A percentile compares a stretch with the other conserved stretches of the same genome.
Conservation (phyloP, 768 basidiomycete species). For the Suillus americanus region DNA sequence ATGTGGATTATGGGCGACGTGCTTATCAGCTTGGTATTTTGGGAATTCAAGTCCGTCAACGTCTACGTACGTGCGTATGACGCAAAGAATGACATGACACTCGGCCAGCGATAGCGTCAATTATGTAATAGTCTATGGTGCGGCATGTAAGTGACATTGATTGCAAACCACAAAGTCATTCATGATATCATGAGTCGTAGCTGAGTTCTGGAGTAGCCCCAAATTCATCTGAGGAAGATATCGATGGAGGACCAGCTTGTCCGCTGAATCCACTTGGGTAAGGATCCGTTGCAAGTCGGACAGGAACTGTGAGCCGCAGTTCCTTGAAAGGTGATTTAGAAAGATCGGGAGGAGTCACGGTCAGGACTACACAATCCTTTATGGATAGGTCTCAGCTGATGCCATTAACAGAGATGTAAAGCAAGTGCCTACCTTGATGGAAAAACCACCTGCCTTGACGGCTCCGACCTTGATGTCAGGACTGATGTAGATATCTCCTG, state of each 20-base stretch:
- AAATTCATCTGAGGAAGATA: conserved; percentile 27
- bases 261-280: conserved; percentile 39
- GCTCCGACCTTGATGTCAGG: conserved; percentile 52
- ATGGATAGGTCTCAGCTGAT: conserved; percentile 1
- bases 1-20: not conserved
- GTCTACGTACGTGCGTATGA: not conserved
- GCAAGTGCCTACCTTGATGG: conserved; percentile 49
- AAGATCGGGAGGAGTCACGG: conserved; percentile 57
- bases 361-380: conserved; percentile 69
- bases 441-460: conserved; percentile 65
- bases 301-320: conserved; percentile 59
- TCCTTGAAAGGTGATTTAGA: conserved; percentile 56
- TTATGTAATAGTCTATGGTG: not conserved
- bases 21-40: not conserved
- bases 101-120: not conserved
- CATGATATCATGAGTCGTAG: not conserved
- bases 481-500: conserved; percentile 59
- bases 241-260: conserved; percentile 11
- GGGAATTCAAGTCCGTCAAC: not conserved
- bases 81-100: not conserved
- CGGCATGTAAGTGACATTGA: not conserved
- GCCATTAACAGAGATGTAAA: conserved; percentile 1
- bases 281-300: conserved; percentile 63
- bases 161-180: not conserved
- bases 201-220: conserved; percentile 12